These are phyloP conservation scores for Amniculicola lignicola DNA, from an alignment of 495 filamentous ascomycete species.

Conservation along the genomic window DNA sequence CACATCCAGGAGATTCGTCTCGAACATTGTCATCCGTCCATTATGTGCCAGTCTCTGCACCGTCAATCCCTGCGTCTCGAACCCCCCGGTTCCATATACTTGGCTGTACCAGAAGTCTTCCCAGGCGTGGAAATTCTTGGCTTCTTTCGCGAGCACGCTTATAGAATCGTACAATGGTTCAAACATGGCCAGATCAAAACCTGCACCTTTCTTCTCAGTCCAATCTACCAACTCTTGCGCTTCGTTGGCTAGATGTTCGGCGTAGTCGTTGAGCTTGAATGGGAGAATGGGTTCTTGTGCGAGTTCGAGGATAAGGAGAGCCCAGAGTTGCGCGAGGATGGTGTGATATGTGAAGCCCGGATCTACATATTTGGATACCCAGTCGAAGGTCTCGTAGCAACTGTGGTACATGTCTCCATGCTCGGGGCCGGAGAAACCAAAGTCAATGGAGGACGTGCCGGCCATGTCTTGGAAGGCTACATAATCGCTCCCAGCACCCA, in stretches of 20 bases:
- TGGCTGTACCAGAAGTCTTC: slow-evolving; percentile 66
- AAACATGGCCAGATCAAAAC: slow-evolving; percentile 48
- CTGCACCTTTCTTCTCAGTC: slow-evolving; percentile 41
- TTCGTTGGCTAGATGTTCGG: slow-evolving; percentile 58
- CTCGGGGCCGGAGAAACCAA: slow-evolving; percentile 66
- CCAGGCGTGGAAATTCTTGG: slow-evolving; percentile 68
- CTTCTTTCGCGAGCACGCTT: slow-evolving; percentile 54
- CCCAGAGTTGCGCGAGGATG: slow-evolving; percentile 72
- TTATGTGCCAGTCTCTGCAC: slow-evolving; percentile 59
- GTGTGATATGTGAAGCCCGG: slow-evolving; percentile 80
- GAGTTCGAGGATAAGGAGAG: slow-evolving; percentile 79
- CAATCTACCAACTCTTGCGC: slow-evolving; percentile 64
- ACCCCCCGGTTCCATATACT: slow-evolving; percentile 63
- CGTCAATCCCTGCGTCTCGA: slow-evolving; percentile 64
- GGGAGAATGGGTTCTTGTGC: slow-evolving; percentile 76
- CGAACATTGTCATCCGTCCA: slow-evolving; percentile 67
- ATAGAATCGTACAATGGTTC: slow-evolving; percentile 60
- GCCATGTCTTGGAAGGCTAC: slow-evolving; percentile 91
- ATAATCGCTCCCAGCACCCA: slow-evolving; percentile 83
- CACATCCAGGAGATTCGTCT: slow-evolving; percentile 76
- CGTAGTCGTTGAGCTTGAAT: slow-evolving; percentile 79
- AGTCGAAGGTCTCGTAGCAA: slow-evolving; percentile 85
- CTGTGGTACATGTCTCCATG: slow-evolving; percentile 69
- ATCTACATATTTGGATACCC: slow-evolving; percentile 76
- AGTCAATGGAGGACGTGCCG: slow-evolving; percentile 85